These are phyloP conservation scores for Neofusicoccum parvum DNA, from an alignment of 2,329 filamentous ascomycete genomes.

Conservation along the genomic window DNA sequence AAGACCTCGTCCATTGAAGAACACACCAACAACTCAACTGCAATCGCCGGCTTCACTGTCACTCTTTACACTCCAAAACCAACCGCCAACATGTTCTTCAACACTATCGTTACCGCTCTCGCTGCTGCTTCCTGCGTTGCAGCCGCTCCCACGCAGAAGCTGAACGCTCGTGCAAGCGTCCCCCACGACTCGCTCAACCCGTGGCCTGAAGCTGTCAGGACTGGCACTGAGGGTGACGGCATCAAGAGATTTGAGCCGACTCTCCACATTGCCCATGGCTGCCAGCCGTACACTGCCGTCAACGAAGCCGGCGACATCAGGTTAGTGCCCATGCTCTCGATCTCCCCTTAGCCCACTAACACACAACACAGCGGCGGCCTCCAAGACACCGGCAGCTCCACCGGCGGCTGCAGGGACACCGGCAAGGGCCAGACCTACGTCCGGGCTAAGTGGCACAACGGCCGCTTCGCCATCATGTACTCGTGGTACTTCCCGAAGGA, in stretches of 20 bases:
- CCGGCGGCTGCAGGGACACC: conserved; percentile 35
- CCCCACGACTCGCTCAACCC: neutral
- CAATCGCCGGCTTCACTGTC: too few species aligned
- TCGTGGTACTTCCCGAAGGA: conserved; percentile 54
- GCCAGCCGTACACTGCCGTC: conserved; percentile 29
- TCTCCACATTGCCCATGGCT: conserved; percentile 29
- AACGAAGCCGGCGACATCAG: conserved; percentile 23
- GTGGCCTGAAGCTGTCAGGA: conserved; percentile 34
- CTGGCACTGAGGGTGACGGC: conserved; percentile 32
- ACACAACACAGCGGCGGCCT: conserved; percentile 38
- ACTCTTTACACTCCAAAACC: neutral
- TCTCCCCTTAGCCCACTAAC: neutral
- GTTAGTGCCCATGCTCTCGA: neutral
- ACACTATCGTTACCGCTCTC: neutral
- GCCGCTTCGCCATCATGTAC: conserved; percentile 45
- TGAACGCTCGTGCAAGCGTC: neutral
- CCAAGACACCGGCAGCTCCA: conserved; percentile 32
- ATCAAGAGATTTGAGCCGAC: conserved; percentile 27
- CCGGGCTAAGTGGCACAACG: conserved; percentile 32
- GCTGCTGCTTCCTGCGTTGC: neutral
- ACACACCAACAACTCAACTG: too few species aligned
- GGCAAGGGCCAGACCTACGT: conserved; percentile 45
- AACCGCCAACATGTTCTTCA: neutral
- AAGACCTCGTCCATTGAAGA: too few species aligned
- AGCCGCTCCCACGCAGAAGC: neutral